Conservation (phyloP, 83 land plant species). For the Picea abies region DNA sequence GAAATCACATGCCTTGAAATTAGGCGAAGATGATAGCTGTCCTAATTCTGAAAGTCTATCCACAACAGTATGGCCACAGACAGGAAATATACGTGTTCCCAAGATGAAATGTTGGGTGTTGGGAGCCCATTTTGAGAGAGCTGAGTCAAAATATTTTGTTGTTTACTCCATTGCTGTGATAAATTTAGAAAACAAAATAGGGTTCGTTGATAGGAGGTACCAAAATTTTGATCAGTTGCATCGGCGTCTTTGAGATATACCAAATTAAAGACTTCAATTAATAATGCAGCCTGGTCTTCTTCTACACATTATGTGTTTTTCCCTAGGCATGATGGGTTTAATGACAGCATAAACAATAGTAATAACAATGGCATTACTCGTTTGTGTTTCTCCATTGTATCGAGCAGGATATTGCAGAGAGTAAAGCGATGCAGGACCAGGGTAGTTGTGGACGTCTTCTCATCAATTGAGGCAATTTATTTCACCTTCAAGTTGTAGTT, state of each 20-base stretch:
- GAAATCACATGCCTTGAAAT: conserved; percentile 26
- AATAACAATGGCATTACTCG: too few relatives aligned
- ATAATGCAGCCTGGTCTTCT: too few relatives aligned
- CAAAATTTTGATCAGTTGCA: conserved; percentile 98
- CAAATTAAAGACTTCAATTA: conserved; percentile 79
- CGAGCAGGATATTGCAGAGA: too few relatives aligned
- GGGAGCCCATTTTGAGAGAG: conserved; percentile 97
- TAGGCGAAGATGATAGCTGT: conserved; percentile 20
- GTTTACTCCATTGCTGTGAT: conserved; percentile 93
- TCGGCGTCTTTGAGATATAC: conserved; percentile 85
- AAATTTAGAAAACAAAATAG: conserved; percentile 74
- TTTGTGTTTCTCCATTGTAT: too few relatives aligned
- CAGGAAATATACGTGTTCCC: conserved; percentile 31
- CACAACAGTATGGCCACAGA: conserved; percentile 24
- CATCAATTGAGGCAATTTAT: too few relatives aligned
- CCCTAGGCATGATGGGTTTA: too few relatives aligned
- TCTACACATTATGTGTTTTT: too few relatives aligned
- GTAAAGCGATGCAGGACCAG: too few relatives aligned
- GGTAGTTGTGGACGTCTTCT: too few relatives aligned
- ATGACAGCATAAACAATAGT: too few relatives aligned
- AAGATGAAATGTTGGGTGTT: conserved; percentile 81
- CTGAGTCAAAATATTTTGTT: conserved; percentile 88
- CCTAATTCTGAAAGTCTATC: conserved; percentile 19
- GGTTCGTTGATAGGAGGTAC: conserved; percentile 95
- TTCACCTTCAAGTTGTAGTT: too few relatives aligned